These are phyloP conservation scores for Begonia loranthoides DNA, from an alignment of 306 rosid genomes.

Conservation along the genomic window DNA sequence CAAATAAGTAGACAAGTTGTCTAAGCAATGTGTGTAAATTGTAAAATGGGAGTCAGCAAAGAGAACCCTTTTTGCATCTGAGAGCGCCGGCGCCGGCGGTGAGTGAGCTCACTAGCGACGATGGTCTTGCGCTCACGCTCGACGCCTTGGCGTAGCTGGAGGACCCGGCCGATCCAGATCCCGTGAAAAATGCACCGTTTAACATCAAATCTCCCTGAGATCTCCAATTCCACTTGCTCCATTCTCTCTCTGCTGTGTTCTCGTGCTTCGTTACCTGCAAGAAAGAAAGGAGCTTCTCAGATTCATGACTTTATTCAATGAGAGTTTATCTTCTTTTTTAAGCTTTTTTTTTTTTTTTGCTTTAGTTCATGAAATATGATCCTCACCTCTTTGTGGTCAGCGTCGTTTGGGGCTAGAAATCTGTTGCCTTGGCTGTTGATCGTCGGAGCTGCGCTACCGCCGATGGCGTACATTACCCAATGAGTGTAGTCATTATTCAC, in stretches of 20 bases:
- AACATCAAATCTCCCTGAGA: slow-evolving; percentile 63
- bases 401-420: slow-evolving; percentile 60
- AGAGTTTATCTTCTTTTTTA: too few species aligned
- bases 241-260: slow-evolving; percentile 27
- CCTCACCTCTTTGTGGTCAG: slow-evolving; percentile 50
- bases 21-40: too few species aligned
- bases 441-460: slow-evolving; percentile 86
- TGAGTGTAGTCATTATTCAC: slow-evolving; percentile 90
- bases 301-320: too few species aligned
- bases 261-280: slow-evolving; percentile 35
- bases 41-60: slow-evolving; percentile 26
- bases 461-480: slow-evolving; percentile 88
- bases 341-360: too few species aligned
- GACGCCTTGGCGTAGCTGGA: slow-evolving; percentile 75
- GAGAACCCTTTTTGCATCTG: slow-evolving; percentile 51
- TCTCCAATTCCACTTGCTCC: slow-evolving; percentile 96
- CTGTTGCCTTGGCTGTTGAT: slow-evolving; percentile 92
- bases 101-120: slow-evolving; percentile 42
- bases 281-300: too few species aligned
- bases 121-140: slow-evolving; percentile 67
- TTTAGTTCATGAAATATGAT: too few species aligned
- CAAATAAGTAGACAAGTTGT: too few species aligned
- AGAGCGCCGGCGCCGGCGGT: slow-evolving; percentile 66
- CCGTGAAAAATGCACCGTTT: slow-evolving; percentile 74
- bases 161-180: slow-evolving; percentile 63